phyloP scores from a whole-genome alignment of 1,284 basidiomycete species.

The Naganishia sp. region DNA sequence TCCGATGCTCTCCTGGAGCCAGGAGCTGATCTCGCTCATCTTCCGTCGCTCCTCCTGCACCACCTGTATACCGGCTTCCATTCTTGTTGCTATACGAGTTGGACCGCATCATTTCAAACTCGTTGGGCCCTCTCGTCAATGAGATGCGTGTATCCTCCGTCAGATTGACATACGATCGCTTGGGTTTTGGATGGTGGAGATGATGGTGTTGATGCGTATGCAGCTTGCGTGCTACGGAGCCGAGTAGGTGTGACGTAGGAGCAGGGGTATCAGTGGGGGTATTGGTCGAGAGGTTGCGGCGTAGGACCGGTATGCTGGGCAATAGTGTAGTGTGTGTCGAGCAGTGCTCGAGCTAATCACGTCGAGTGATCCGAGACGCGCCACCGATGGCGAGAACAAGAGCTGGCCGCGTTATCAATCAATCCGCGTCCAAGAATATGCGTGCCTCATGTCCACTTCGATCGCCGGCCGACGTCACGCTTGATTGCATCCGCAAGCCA shows the following conservation, averaged over 20 bases:
- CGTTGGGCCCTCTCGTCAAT: neutral
- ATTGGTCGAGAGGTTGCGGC: slow-evolving; percentile 18
- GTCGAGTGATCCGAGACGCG: too few relatives aligned
- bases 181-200: neutral
- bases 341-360: too few relatives aligned
- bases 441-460: too few relatives aligned
- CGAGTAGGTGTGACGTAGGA: neutral
- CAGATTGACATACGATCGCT: slow-evolving; percentile 19
- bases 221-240: neutral
- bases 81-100: slow-evolving; percentile 22
- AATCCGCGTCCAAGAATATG: too few relatives aligned
- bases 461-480: too few relatives aligned
- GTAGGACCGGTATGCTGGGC: slow-evolving; percentile 27
- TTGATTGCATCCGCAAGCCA: too few relatives aligned
- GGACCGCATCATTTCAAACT: slow-evolving; percentile 24
- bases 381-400: too few relatives aligned
- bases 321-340: neutral
- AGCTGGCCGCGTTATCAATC: too few relatives aligned
- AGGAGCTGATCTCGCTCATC: slow-evolving; percentile 13
- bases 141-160: neutral
- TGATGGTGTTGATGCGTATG: slow-evolving; percentile 15
- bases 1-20: slow-evolving; percentile 13
- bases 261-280: slow-evolving; percentile 8
- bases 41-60: slow-evolving; percentile 12
- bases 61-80: slow-evolving; percentile 16